phyloP scores from a whole-genome alignment of 2,329 filamentous ascomycete genomes.

The Aschersonia sp. region DNA sequence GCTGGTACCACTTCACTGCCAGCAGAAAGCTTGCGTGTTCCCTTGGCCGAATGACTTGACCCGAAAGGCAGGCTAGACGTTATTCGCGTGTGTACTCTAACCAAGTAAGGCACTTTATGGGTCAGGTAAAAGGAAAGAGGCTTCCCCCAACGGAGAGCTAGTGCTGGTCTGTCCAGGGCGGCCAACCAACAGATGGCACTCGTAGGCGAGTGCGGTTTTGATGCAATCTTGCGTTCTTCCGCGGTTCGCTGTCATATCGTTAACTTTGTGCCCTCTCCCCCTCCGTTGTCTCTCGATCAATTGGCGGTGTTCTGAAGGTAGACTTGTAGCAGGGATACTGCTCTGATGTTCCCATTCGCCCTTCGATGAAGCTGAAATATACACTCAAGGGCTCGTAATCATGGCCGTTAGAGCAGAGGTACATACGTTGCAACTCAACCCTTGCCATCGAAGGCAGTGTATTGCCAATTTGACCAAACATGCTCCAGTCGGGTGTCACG shows the following conservation, averaged over 20 bases:
- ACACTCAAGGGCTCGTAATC: too few species aligned
- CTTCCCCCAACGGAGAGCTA: background rate
- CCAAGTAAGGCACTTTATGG: background rate
- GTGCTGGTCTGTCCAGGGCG: background rate
- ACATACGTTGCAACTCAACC: too few species aligned
- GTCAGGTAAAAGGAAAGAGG: background rate
- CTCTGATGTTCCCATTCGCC: background rate
- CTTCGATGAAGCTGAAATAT: too few species aligned
- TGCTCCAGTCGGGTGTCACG: too few species aligned
- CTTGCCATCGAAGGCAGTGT: too few species aligned
- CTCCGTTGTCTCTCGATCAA: background rate
- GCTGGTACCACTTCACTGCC: too few species aligned
- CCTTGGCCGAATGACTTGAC: too few species aligned
- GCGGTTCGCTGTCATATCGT: background rate
- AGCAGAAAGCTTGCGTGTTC: too few species aligned
- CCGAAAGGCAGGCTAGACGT: too few species aligned
- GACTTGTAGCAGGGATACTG: background rate
- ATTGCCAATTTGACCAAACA: too few species aligned
- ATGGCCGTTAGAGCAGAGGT: too few species aligned
- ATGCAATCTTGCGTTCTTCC: background rate
- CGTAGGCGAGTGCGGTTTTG: background rate
- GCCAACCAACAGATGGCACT: background rate
- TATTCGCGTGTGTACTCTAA: too few species aligned
- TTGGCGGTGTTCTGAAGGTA: background rate
- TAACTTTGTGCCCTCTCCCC: background rate